Conservation (phyloP, 768 basidiomycete species). For the Mrakia gelida region DNA sequence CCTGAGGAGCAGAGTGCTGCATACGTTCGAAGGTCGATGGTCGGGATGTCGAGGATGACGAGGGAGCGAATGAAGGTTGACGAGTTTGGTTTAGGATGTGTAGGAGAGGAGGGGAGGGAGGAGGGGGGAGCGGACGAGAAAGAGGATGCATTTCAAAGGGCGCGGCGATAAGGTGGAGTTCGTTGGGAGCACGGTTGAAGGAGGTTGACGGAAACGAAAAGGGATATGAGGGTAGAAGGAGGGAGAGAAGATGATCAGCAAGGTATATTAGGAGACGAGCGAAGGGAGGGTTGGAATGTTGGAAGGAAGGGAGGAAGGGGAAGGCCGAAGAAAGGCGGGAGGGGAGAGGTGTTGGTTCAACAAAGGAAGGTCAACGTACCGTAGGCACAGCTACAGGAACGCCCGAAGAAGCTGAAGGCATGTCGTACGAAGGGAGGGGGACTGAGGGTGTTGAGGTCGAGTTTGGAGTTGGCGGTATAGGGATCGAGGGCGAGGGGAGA, state of each 20-base stretch:
- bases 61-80: neutral
- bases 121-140: neutral
- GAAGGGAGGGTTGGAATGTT: neutral
- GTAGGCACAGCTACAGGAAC: neutral
- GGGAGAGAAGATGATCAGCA: neutral
- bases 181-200: neutral
- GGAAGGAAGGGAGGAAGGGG: neutral
- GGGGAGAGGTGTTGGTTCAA: neutral
- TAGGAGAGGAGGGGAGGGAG: too few relatives aligned
- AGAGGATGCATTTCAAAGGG: neutral
- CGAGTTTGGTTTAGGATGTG: neutral
- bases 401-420: neutral
- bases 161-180: neutral
- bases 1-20: constrained; percentile 27
- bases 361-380: neutral
- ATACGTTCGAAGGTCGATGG: neutral
- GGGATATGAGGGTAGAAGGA: too few relatives aligned
- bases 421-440: neutral
- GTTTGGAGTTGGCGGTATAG: neutral
- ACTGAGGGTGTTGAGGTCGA: neutral
- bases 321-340: constrained; percentile 2
- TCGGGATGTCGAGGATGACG: too few relatives aligned
- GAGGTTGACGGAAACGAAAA: neutral
- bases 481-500: neutral
- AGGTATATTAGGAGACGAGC: neutral